These are phyloP conservation scores for Abelmoschus esculentus DNA, from an alignment of 345 rosid genomes.

Conservation along the genomic window DNA sequence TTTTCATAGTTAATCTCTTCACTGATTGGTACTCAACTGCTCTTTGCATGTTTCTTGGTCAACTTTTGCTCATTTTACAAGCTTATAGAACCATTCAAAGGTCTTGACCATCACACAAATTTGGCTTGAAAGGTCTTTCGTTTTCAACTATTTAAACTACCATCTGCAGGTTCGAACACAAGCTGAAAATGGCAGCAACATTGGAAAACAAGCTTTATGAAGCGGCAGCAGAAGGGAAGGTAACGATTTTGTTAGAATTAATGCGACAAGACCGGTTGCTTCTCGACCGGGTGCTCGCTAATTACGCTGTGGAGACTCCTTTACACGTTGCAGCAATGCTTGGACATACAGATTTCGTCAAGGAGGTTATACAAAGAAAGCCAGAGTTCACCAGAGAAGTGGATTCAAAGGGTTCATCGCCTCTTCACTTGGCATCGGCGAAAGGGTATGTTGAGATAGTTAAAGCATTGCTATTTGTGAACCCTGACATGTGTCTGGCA, in stretches of 20 bases:
- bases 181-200: not conserved
- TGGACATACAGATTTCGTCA: conserved; percentile 12
- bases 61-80: not conserved
- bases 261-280: conserved; percentile 3
- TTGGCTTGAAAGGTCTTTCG: not conserved
- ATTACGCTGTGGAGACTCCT: conserved; percentile 6
- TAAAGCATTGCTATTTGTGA: not conserved
- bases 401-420: conserved; percentile 1
- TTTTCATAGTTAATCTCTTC: not conserved
- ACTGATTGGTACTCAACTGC: not conserved
- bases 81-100: not conserved
- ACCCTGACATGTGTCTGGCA: conserved; percentile 11
- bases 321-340: conserved; percentile 14
- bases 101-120: not conserved
- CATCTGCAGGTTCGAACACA: not conserved
- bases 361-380: conserved; percentile 3
- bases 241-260: not conserved
- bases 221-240: conserved; percentile 1
- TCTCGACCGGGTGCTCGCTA: conserved; percentile 8
- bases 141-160: not conserved
- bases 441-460: conserved; percentile 16
- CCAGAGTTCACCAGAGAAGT: conserved; percentile 14
- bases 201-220: conserved; percentile 6
- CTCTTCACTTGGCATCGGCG: conserved; percentile 19
- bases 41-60: not conserved